Percentiles rank a stretch among this genome's conserved stretches.
phyloP scores from a whole-genome alignment of 2,329 filamentous ascomycete species.

The Nigrospora oryzae region DNA sequence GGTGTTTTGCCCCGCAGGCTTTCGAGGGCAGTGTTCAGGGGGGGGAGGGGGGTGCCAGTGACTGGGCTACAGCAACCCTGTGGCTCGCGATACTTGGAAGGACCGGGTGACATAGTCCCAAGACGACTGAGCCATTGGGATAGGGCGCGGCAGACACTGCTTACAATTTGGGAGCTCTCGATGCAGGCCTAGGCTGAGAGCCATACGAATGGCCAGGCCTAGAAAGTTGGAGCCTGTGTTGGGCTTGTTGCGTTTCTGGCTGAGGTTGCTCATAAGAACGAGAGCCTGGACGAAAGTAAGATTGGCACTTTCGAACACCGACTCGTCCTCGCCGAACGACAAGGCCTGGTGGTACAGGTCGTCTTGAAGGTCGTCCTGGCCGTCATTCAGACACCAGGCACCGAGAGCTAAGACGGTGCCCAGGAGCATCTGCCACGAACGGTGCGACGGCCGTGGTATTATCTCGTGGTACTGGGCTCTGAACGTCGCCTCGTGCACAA shows the following conservation, averaged over 20 bases:
- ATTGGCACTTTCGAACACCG: conserved; percentile 22
- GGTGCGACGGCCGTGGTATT: conserved; percentile 16
- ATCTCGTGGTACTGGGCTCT: conserved; percentile 25
- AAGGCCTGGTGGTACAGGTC: conserved; percentile 19
- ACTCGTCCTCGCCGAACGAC: conserved; percentile 17
- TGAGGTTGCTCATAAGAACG: conserved; percentile 26
- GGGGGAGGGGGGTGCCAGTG: no score
- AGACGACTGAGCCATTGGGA: no score
- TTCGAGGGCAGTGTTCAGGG: no score
- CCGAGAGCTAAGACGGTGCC: conserved; percentile 28
- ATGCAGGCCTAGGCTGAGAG: conserved; percentile 35
- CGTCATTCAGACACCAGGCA: conserved; percentile 21
- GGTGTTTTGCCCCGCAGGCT: no score
- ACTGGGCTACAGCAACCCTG: no score
- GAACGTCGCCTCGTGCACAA: conserved; percentile 36
- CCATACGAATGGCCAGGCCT: conserved; percentile 36
- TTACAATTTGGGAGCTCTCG: conserved; percentile 25
- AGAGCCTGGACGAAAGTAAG: conserved; percentile 21
- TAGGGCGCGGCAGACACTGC: no score
- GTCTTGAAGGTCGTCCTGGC: conserved; percentile 16
- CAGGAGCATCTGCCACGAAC: conserved; percentile 25
- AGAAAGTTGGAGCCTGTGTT: conserved; percentile 40
- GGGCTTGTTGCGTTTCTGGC: conserved; percentile 37
- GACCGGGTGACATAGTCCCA: no score
- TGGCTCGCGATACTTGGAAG: no score